A percentile compares a stretch with the other conserved stretches of the same genome.
Conservation (phyloP, 2,329 filamentous ascomycete genomes). For the Apiospora marii region DNA sequence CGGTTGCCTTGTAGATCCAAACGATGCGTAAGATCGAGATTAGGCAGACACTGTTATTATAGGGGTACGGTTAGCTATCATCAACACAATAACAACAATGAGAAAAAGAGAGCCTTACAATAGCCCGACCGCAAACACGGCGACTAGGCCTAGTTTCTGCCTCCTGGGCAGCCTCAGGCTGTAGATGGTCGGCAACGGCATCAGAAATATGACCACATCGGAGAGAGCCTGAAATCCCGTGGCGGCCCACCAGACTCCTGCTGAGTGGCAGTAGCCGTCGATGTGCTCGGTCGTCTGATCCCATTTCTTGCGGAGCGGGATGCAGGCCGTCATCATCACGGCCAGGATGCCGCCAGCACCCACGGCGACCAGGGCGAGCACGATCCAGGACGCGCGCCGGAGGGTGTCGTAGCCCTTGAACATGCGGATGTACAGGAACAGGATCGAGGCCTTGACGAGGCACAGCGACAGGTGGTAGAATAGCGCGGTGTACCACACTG, state of each 20-base stretch:
- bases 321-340: slow-evolving; percentile 23
- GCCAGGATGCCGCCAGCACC: background rate
- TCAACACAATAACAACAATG: too few relatives aligned
- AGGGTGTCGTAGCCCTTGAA: slow-evolving; percentile 13
- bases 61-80: slow-evolving; percentile 16
- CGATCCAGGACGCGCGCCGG: slow-evolving; percentile 14
- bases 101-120: slow-evolving; percentile 43
- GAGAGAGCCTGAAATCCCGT: slow-evolving; percentile 35
- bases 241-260: slow-evolving; percentile 37
- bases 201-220: slow-evolving; percentile 38
- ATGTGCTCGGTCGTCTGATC: background rate
- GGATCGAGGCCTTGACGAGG: slow-evolving; percentile 13
- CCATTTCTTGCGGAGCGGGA: slow-evolving; percentile 23
- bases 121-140: slow-evolving; percentile 52
- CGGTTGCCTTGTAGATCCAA: slow-evolving; percentile 35
- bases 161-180: slow-evolving; percentile 50
- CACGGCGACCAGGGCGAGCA: background rate
- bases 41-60: slow-evolving; percentile 42
- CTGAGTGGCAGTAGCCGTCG: slow-evolving; percentile 31
- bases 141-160: slow-evolving; percentile 48
- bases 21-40: slow-evolving; percentile 45
- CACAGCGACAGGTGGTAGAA: slow-evolving; percentile 14
- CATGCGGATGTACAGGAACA: slow-evolving; percentile 22
- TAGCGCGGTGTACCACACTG: slow-evolving; percentile 10
- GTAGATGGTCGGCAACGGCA: slow-evolving; percentile 53